phyloP scores from a whole-genome alignment of 148 eudicot genomes.

The Vaccinium macrocarpon region DNA sequence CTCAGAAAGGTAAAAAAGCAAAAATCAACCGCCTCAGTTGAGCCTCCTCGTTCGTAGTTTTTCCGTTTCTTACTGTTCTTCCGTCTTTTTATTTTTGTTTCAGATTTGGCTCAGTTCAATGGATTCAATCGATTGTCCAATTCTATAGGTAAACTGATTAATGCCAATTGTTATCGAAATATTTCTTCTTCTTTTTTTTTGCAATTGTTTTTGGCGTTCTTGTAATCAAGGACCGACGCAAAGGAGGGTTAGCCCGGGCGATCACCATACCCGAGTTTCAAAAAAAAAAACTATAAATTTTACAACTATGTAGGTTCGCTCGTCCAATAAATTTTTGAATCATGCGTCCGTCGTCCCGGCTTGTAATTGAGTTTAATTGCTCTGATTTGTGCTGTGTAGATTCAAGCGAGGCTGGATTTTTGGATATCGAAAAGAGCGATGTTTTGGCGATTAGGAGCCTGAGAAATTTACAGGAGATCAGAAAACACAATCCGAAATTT shows the following conservation, averaged over 20 bases:
- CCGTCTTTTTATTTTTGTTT: not conserved
- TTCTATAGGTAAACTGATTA: conserved; percentile 24
- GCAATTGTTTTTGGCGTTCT: too few relatives aligned
- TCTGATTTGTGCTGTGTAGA: conserved; percentile 19
- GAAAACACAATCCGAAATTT: conserved; percentile 11
- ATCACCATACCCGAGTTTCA: too few relatives aligned
- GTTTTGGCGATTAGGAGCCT: conserved; percentile 48
- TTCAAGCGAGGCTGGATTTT: conserved; percentile 19
- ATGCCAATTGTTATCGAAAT: not conserved
- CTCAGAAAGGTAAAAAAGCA: conserved; percentile 46
- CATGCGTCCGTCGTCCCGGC: too few relatives aligned
- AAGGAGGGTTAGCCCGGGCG: too few relatives aligned
- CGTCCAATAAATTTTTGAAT: too few relatives aligned
- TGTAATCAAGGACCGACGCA: too few relatives aligned
- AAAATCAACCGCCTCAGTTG: not conserved
- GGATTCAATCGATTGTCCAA: conserved; percentile 18
- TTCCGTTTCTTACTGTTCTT: not conserved
- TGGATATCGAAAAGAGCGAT: conserved; percentile 32
- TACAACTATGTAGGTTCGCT: too few relatives aligned
- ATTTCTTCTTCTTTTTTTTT: not conserved
- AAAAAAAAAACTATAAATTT: too few relatives aligned
- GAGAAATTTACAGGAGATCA: conserved; percentile 42
- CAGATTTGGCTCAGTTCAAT: conserved; percentile 37
- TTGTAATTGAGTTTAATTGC: conserved; percentile 4
- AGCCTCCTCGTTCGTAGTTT: not conserved